These are phyloP conservation scores for Chlamydomonas sp. DNA, from an alignment of 139 green algal species.

Conservation along the genomic window DNA sequence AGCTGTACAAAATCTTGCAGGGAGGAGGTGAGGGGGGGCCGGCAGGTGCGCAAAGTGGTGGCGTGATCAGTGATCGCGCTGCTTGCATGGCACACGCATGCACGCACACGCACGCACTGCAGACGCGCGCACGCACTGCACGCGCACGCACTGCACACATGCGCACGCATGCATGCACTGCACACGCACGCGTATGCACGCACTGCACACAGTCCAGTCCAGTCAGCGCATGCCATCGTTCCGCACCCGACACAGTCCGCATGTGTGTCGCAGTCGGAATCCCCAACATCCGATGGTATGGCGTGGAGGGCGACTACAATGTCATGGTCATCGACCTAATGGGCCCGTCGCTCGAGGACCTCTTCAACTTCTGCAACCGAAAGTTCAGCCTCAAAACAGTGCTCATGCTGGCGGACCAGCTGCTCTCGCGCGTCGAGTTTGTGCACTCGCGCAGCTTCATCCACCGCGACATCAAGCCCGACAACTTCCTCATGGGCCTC, in stretches of 20 bases:
- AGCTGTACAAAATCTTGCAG: slow-evolving; percentile 92
- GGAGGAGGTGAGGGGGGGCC: slow-evolving; percentile 70
- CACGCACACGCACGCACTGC: too few relatives aligned
- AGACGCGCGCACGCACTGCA: too few relatives aligned
- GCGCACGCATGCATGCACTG: too few relatives aligned
- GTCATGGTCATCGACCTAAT: slow-evolving; percentile 99
- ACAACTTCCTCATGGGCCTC: slow-evolving; percentile 84
- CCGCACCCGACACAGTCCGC: too few relatives aligned
- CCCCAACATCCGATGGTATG: slow-evolving; percentile 96
- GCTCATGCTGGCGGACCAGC: slow-evolving; percentile 98
- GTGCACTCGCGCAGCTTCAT: slow-evolving; percentile 98
- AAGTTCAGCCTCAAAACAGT: slow-evolving; percentile 98
- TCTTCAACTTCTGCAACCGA: slow-evolving; percentile 99
- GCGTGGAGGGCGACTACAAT: slow-evolving; percentile 98
- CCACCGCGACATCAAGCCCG: slow-evolving; percentile 81
- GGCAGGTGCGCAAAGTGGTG: slow-evolving; percentile 18
- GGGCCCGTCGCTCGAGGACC: slow-evolving; percentile 90
- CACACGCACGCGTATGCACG: too few relatives aligned
- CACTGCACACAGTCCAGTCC: too few relatives aligned
- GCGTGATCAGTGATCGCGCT: background rate
- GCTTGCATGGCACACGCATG: too few relatives aligned
- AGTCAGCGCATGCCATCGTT: too few relatives aligned
- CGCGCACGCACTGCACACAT: too few relatives aligned
- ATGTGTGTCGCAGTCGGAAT: slow-evolving; percentile 95
- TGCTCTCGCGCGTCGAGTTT: slow-evolving; percentile 94